Evolutionary conservation across 129 eudicot genomes (phyloP).

Genomic region (Chrysanthemum seticuspe): DNA sequence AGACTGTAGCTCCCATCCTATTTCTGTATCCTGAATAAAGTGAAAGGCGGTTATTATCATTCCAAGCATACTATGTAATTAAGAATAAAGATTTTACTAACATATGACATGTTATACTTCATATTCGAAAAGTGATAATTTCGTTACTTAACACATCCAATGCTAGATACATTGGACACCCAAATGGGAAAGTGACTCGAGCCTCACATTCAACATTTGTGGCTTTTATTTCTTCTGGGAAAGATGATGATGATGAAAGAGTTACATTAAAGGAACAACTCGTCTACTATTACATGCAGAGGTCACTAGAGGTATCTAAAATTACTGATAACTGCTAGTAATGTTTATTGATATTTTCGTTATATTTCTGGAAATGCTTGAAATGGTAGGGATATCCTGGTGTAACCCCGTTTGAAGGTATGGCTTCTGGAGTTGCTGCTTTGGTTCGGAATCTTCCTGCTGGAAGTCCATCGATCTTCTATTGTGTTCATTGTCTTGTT

Average conservation of each 20-base stretch:
- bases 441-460: constrained; percentile 96
- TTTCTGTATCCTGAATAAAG: constrained; percentile 72
- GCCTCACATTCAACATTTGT: constrained; percentile 82
- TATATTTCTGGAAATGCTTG: background rate
- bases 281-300: constrained; percentile 87
- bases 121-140: background rate
- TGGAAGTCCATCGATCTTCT: constrained; percentile 82
- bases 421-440: constrained; percentile 98
- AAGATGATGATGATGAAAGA: constrained; percentile 60
- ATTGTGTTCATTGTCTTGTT: constrained; percentile 67
- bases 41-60: too few species aligned
- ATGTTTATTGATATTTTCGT: background rate
- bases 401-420: constrained; percentile 86
- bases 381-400: constrained; percentile 73
- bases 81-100: too few species aligned
- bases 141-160: constrained; percentile 38
- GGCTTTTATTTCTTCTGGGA: constrained; percentile 83
- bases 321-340: background rate
- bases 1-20: constrained; percentile 69
- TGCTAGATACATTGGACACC: constrained; percentile 85
- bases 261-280: constrained; percentile 77
- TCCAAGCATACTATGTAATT: too few species aligned
- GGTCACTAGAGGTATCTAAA: constrained; percentile 82
- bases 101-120: background rate
- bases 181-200: constrained; percentile 81